Percentiles rank a stretch among this genome's conserved stretches.
These are phyloP conservation scores for Nannochloris sp. DNA, from an alignment of 139 green algal species.

Conservation along the genomic window DNA sequence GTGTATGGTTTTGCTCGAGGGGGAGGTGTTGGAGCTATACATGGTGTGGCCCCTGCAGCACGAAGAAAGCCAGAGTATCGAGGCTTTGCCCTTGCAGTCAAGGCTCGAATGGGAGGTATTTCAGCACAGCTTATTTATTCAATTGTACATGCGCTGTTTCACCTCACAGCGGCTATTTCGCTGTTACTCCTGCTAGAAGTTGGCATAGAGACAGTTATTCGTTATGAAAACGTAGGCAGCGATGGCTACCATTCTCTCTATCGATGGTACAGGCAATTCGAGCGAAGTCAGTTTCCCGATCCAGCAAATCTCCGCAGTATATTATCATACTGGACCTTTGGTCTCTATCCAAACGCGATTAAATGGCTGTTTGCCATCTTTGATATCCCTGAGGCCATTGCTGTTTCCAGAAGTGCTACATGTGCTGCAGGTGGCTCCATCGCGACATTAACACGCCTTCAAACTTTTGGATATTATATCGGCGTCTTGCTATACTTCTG, in stretches of 20 bases:
- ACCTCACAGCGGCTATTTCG: conserved; percentile 56
- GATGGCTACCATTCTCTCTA: conserved; percentile 65
- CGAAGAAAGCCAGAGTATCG: conserved; percentile 17
- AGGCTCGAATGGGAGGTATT: conserved; percentile 40
- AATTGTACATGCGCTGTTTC: conserved; percentile 38
- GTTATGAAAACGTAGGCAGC: conserved; percentile 52
- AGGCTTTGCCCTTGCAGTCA: conserved; percentile 8
- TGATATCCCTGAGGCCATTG: conserved; percentile 74
- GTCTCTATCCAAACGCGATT: conserved; percentile 63
- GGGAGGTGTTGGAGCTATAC: conserved; percentile 45
- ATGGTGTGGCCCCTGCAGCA: conserved; percentile 7
- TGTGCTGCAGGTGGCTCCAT: conserved; percentile 39
- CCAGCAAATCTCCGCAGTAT: conserved; percentile 50
- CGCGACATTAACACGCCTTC: conserved; percentile 42
- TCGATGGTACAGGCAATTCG: conserved; percentile 68
- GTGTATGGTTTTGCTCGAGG: conserved; percentile 40
- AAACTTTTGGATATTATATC: conserved; percentile 67
- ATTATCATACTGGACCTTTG: conserved; percentile 43
- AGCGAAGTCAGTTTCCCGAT: conserved; percentile 75
- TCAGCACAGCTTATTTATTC: conserved; percentile 48
- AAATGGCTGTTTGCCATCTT: conserved; percentile 67
- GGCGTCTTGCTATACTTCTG: conserved; percentile 84
- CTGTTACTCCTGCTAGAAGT: conserved; percentile 79
- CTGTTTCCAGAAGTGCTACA: conserved; percentile 53
- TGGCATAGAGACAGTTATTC: conserved; percentile 62